These are phyloP conservation scores for Echeveria elegans DNA, from an alignment of 164 flowering plant species.

Conservation along the genomic window DNA sequence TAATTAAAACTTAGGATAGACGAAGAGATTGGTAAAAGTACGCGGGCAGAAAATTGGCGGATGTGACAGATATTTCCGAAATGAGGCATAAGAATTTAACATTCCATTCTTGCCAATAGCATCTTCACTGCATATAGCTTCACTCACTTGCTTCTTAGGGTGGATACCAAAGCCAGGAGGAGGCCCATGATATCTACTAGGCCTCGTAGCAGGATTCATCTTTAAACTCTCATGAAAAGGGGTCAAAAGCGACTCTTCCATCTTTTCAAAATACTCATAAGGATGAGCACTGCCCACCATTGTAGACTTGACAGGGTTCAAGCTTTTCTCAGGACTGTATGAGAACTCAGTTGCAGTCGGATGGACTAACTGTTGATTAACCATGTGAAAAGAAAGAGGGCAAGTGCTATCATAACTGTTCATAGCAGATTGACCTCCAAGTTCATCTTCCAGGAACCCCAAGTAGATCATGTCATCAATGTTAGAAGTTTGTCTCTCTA, in stretches of 20 bases:
- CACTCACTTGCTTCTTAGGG: constrained; percentile 39
- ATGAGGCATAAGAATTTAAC: not conserved
- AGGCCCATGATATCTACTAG: constrained; percentile 77
- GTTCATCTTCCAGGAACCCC: constrained; percentile 49
- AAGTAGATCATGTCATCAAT: constrained; percentile 34
- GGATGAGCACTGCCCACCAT: not conserved
- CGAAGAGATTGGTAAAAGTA: not conserved
- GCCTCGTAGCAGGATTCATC: constrained; percentile 75
- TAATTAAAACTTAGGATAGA: not conserved
- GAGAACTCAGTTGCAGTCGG: not conserved
- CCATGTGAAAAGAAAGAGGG: constrained; percentile 27
- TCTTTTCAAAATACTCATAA: not conserved
- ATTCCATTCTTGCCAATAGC: not conserved
- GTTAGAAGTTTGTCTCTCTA: constrained; percentile 22
- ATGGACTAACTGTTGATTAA: constrained; percentile 23
- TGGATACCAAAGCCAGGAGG: constrained; percentile 77
- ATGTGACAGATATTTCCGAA: not conserved
- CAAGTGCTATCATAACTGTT: constrained; percentile 19
- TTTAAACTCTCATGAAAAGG: constrained; percentile 18
- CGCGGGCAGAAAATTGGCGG: not conserved
- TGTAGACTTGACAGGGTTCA: not conserved
- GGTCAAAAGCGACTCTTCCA: constrained; percentile 25
- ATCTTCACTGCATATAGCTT: constrained; percentile 11
- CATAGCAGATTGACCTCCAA: constrained; percentile 20
- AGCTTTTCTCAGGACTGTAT: not conserved